These are phyloP conservation scores for Trichoderma gamsii DNA, from an alignment of 495 filamentous ascomycete species.

Conservation along the genomic window DNA sequence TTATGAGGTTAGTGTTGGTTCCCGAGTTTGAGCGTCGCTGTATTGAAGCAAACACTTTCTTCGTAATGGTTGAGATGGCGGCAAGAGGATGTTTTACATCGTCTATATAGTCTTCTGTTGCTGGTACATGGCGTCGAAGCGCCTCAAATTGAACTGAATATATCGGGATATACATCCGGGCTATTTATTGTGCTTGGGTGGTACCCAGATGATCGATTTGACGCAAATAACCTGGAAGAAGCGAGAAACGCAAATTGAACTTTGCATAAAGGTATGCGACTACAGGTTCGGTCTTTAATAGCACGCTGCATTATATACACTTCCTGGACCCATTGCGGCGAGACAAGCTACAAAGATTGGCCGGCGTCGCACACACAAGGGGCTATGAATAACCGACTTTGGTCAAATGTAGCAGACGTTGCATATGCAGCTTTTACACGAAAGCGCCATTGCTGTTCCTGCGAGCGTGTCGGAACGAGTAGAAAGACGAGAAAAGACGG, in stretches of 20 bases:
- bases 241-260: background rate
- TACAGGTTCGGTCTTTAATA: background rate
- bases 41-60: background rate
- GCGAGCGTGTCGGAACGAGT: background rate
- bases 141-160: background rate
- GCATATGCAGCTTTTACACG: constrained; percentile 3
- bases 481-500: background rate
- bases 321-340: background rate
- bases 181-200: background rate
- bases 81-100: background rate
- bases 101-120: background rate
- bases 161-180: background rate
- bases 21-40: background rate
- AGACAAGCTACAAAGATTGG: background rate
- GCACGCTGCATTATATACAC: background rate
- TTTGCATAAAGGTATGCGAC: background rate
- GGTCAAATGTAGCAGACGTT: background rate
- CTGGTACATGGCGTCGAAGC: background rate
- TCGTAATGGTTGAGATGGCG: background rate
- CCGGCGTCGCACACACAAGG: background rate
- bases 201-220: background rate
- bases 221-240: background rate
- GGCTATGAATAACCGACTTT: background rate
- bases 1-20: constrained; percentile 15
- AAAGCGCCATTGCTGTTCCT: background rate